These are phyloP conservation scores for Pseudogymnoascus sp. DNA, from an alignment of 2,329 filamentous ascomycete genomes.

Conservation along the genomic window DNA sequence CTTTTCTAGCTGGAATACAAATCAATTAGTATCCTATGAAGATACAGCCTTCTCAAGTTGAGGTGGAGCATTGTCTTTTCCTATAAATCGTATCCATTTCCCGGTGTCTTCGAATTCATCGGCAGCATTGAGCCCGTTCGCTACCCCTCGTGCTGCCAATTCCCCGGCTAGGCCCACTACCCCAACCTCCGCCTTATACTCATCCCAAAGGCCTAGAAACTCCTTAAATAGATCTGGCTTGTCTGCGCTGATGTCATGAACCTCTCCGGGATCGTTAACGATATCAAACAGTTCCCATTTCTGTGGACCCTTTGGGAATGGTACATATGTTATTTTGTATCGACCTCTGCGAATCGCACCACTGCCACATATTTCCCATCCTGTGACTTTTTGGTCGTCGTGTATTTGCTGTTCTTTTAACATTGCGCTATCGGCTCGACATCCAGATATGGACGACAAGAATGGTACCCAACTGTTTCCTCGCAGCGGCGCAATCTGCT, in stretches of 20 bases:
- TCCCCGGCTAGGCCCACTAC: not conserved
- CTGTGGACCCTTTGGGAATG: constrained; percentile 41
- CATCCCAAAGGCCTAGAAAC: constrained; percentile 31
- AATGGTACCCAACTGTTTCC: constrained; percentile 26
- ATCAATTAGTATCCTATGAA: not conserved
- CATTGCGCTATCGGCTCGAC: not conserved
- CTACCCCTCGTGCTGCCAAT: not conserved
- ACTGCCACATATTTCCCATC: constrained; percentile 9
- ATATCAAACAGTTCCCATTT: constrained; percentile 44
- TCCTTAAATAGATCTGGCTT: constrained; percentile 29
- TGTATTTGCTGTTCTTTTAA: not conserved
- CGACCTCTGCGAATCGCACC: not conserved
- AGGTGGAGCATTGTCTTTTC: constrained; percentile 15
- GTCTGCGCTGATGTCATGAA: constrained; percentile 31
- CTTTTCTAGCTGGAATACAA: not conserved
- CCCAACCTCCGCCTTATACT: constrained; percentile 23
- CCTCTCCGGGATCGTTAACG: constrained; percentile 38
- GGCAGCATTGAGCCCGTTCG: not conserved
- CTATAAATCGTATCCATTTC: constrained; percentile 19
- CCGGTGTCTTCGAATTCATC: constrained; percentile 19
- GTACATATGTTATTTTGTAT: constrained; percentile 23
- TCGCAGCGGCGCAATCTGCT: constrained; percentile 27
- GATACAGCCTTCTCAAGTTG: not conserved
- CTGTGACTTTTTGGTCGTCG: constrained; percentile 10
- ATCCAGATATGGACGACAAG: not conserved